Evolutionary conservation across 2,329 filamentous ascomycete species (phyloP).

Genomic region (Colletotrichum chrysophilum): DNA sequence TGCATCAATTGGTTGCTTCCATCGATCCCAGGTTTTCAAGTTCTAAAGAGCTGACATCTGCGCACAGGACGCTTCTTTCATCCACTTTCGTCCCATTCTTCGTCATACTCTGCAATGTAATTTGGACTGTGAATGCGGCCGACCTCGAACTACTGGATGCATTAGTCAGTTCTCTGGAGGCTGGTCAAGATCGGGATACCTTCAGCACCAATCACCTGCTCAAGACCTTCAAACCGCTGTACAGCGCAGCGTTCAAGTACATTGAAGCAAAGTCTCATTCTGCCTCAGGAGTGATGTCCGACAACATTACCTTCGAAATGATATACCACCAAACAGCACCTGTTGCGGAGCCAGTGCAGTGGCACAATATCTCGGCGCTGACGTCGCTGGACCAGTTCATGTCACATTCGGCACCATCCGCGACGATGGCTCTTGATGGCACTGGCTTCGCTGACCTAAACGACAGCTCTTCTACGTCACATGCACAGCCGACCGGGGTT

Average conservation of each 20-base stretch:
- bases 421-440: accelerated
- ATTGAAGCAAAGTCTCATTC: background rate
- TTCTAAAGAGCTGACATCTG: too few relatives aligned
- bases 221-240: background rate
- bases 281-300: background rate
- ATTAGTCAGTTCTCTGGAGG: background rate
- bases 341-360: accelerated
- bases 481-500: accelerated
- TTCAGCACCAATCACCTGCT: background rate
- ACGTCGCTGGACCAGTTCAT: too few relatives aligned
- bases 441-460: too few relatives aligned
- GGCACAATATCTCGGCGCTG: too few relatives aligned
- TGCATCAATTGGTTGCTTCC: too few relatives aligned
- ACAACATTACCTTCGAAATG: too few relatives aligned
- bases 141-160: background rate
- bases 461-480: accelerated
- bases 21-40: too few relatives aligned
- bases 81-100: too few relatives aligned
- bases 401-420: accelerated
- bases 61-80: too few relatives aligned
- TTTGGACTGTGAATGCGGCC: background rate
- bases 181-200: accelerated
- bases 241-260: background rate
- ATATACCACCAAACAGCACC: too few relatives aligned
- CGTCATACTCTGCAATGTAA: background rate